A percentile compares a stretch with the other conserved stretches of the same genome.
phyloP scores from a whole-genome alignment of 2,329 filamentous ascomycete genomes.

The Huntiella decipiens region DNA sequence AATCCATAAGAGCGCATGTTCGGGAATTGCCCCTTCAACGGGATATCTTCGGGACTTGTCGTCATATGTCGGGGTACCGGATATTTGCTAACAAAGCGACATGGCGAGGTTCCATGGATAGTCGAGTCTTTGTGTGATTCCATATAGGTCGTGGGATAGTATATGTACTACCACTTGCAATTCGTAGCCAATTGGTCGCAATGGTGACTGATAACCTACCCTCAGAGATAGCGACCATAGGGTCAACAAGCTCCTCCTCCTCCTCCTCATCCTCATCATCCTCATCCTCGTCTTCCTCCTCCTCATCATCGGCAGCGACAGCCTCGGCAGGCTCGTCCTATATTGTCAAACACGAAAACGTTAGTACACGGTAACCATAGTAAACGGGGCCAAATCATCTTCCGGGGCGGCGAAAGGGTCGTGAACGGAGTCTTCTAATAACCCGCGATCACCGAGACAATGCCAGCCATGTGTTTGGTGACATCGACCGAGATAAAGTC shows the following conservation, averaged over 20 bases:
- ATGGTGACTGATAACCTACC: slow-evolving; percentile 40
- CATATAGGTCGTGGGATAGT: too few species aligned
- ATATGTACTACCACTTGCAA: too few species aligned
- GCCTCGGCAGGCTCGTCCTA: slow-evolving; percentile 15
- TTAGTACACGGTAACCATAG: background rate
- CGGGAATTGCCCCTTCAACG: too few species aligned
- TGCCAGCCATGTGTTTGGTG: too few species aligned
- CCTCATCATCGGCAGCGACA: slow-evolving; percentile 21
- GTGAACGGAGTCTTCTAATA: background rate
- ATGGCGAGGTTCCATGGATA: too few species aligned
- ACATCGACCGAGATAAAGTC: too few species aligned
- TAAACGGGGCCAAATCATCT: background rate
- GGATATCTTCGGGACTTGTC: too few species aligned
- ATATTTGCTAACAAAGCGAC: too few species aligned
- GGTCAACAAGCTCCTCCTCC: slow-evolving; percentile 70
- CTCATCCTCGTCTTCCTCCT: slow-evolving; percentile 28
- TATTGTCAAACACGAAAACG: background rate
- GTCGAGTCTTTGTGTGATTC: too few species aligned
- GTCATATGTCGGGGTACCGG: too few species aligned
- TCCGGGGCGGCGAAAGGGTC: background rate
- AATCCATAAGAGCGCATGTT: too few species aligned
- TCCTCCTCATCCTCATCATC: slow-evolving; percentile 43
- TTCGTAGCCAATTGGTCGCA: background rate
- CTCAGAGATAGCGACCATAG: slow-evolving; percentile 77
- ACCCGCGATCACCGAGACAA: too few species aligned